Base-by-base conservation (phyloP, 73 alveolate genomes). In the Paramecium octaurelia region DNA sequence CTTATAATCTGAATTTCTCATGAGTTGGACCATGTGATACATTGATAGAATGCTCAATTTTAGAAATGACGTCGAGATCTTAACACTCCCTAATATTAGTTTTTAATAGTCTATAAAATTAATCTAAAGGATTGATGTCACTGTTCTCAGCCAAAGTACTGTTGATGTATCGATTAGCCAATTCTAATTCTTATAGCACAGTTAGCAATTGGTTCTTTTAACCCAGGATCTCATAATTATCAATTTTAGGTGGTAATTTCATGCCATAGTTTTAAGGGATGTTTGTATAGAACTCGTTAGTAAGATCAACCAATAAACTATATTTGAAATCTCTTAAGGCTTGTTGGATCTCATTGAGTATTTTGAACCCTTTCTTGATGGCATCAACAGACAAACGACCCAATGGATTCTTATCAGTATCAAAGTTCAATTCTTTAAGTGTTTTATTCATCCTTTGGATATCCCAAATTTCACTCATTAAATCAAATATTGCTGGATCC, bases 341-440 rank as follows among this genome's bases (percentile, higher is more conserved):
- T 40, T 86, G 86, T 50, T 93, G 69, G 76, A 96, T 96, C 16
- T 95, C 93, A 58, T 64, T 76, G 7, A 96, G 54, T n/a, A 96
- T 94, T 89, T 83, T 69, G 85, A 93, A 95, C 11, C 98, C 99
- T 92, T 96, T 94, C 18, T 46, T 24, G 18, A 97, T 85, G 46
- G 96, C 87, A 20, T 89, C 97, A n/a, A 91, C 86, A 36, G 97
- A 59, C 64, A 97, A 92, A 69, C 95, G 90, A 14, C 99, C 99
- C 58, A 97, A 93, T 31, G 99, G 99, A 92, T 95, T 92, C 86
- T 93, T 97, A 35, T 94, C 96, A 6, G 96, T 86, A 93, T 98
- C 99, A 48, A 96, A 86, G 29, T 96, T 95, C 34, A 97, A 87
- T 89, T 98, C 99, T 58, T 87, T 89, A 92, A 97, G 92, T 5